Percentiles rank a stretch among this genome's conserved stretches.
These are phyloP conservation scores for Tylopilus felleus DNA, from an alignment of 768 basidiomycete genomes.

Conservation along the genomic window DNA sequence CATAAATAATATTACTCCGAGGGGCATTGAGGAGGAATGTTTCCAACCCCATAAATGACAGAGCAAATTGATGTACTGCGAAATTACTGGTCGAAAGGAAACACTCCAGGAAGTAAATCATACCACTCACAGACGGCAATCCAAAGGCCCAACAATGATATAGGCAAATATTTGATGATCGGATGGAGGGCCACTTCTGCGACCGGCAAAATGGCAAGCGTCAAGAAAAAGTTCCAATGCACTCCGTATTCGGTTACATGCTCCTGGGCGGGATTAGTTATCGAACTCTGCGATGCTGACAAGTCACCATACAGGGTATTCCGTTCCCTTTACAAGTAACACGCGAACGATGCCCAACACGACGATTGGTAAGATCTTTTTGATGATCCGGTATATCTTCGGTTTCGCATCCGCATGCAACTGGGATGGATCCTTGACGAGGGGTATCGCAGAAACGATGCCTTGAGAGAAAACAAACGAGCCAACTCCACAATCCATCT, in stretches of 20 bases:
- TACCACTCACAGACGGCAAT: slow-evolving; percentile 53
- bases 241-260: slow-evolving; percentile 94
- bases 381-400: slow-evolving; percentile 50
- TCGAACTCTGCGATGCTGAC: background rate
- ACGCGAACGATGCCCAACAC: slow-evolving; percentile 75
- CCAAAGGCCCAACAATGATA: slow-evolving; percentile 59
- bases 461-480: slow-evolving; percentile 98
- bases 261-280: slow-evolving; percentile 51
- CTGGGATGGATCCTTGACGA: slow-evolving; percentile 61
- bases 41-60: slow-evolving; percentile 56
- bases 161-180: slow-evolving; percentile 51
- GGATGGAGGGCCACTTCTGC: slow-evolving; percentile 70
- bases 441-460: slow-evolving; percentile 80
- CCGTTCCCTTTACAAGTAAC: slow-evolving; percentile 83
- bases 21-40: slow-evolving; percentile 62
- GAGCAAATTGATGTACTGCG: slow-evolving; percentile 68
- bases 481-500: slow-evolving; percentile 99
- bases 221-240: slow-evolving; percentile 99
- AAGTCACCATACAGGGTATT: slow-evolving; percentile 75
- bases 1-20: slow-evolving; percentile 59
- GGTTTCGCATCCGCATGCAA: slow-evolving; percentile 45
- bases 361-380: slow-evolving; percentile 65
- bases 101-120: background rate
- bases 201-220: slow-evolving; percentile 76
- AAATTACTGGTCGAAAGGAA: background rate